Evolutionary conservation across 257 asterid species (phyloP).

Genomic region (Gentiana straminea): DNA sequence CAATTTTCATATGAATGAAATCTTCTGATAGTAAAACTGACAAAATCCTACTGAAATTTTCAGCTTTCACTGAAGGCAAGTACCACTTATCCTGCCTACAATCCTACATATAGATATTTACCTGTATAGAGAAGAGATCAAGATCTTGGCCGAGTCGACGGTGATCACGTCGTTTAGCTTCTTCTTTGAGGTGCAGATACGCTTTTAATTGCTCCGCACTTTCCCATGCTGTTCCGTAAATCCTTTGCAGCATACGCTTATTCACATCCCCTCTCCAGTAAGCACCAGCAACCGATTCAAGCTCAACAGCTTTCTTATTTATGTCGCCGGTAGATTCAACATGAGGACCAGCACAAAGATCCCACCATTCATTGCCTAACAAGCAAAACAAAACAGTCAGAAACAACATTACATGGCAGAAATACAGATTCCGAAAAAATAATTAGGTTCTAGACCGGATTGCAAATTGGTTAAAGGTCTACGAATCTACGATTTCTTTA

Average conservation of each 20-base stretch:
- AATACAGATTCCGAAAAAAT: background rate
- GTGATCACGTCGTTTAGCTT: conserved; percentile 96
- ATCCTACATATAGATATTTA: conserved; percentile 12
- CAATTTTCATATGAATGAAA: conserved; percentile 5
- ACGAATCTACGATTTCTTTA: too few relatives aligned
- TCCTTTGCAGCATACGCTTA: conserved; percentile 89
- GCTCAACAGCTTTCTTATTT: conserved; percentile 74
- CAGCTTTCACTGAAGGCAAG: background rate
- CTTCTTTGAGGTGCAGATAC: conserved; percentile 83
- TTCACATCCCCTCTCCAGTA: conserved; percentile 95
- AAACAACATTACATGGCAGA: background rate
- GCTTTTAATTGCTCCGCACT: conserved; percentile 83
- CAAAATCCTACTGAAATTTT: too few relatives aligned
- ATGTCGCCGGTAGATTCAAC: conserved; percentile 92
- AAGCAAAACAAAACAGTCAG: conserved; percentile 6
- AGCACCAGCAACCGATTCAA: conserved; percentile 99
- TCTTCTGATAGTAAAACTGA: too few relatives aligned
- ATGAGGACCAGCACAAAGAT: conserved; percentile 99
- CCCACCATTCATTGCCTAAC: conserved; percentile 93
- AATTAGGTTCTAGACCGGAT: too few relatives aligned
- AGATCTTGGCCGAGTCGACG: conserved; percentile 94
- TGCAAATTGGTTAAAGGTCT: too few relatives aligned
- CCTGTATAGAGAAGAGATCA: conserved; percentile 96
- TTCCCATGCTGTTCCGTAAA: conserved; percentile 99
- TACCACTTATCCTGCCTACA: background rate